A percentile compares a stretch with the other conserved stretches of the same genome.
Conservation (phyloP, 148 eudicot species). For the Vaccinium vitisidaea region DNA sequence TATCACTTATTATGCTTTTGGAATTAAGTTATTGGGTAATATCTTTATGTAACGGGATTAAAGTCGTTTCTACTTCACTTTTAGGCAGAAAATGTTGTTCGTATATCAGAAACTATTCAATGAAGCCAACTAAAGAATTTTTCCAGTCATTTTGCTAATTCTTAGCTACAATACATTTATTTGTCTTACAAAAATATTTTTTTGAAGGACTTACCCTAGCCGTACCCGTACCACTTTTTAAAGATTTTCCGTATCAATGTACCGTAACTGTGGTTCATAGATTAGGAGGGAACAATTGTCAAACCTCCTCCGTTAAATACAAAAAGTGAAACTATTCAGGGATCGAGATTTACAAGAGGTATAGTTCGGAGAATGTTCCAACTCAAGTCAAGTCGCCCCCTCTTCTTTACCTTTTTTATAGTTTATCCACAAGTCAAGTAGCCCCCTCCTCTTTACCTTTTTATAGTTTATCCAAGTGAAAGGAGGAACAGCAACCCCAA, state of each 20-base stretch:
- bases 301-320: background rate
- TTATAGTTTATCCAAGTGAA: background rate
- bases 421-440: background rate
- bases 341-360: background rate
- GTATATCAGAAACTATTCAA: background rate
- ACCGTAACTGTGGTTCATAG: background rate
- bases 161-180: background rate
- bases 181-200: background rate
- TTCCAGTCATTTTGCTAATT: background rate
- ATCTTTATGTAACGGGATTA: background rate
- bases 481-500: background rate
- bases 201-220: background rate
- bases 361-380: background rate
- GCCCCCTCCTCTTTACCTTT: background rate
- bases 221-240: background rate
- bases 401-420: background rate
- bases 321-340: background rate
- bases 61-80: background rate
- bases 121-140: background rate
- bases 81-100: background rate
- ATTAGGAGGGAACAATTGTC: background rate
- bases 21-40: background rate
- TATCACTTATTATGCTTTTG: slow-evolving; percentile 7
- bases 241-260: background rate
- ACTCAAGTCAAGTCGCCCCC: background rate